Base-by-base conservation (phyloP, 2,329 filamentous ascomycete genomes). In the Alternaria burnsii region DNA sequence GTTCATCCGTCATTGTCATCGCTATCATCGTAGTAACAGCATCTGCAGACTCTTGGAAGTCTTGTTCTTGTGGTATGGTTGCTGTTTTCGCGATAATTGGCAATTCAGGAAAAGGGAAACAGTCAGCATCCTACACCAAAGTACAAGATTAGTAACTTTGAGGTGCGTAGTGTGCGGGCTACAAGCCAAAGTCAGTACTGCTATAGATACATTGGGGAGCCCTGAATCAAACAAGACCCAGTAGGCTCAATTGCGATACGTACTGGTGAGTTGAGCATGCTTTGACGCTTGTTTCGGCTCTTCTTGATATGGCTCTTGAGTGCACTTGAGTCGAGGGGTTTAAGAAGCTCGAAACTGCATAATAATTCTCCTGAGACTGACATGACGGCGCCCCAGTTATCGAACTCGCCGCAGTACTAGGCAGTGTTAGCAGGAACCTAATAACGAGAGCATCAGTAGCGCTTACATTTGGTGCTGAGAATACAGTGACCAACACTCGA, bases 231-330 rank as follows among this genome's bases (percentile, higher is more conserved):
- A 55, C 58, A 61, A 50, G 41, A 51, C 60, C 59, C 59, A 59
- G 61, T 58, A 58, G 63, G 57, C 66, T 63, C 46, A 42, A 41
- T 28, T 65, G 52, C n/a, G 47, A 58, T 64, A 89, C 92, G 82
- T 89, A 96, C 93, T 76, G 94, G 94, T 83, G 93, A 97, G 85
- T 97, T 97, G 61, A 97, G 86, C 87, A 97, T 96, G 80, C 89
- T 94, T 80, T 97, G 93, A 63, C 94, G 87, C 84, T 96, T 96
- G 81, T 94, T 97, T 62, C 94, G 87, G 63, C 94, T 94, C 83
- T 97, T 98, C 84, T 99, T 99, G 81, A 99, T 99, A 76, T 99
- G 95, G 71, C 91, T 97, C 86, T 99, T 99, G 63, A 99, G 84
- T 34, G 94, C 94, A 71, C 92, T 96, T 12, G 94, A 97, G 80